These are phyloP conservation scores for Kickxella alabastrina DNA, from an alignment of 192 early-diverging fungal genomes.

Conservation along the genomic window DNA sequence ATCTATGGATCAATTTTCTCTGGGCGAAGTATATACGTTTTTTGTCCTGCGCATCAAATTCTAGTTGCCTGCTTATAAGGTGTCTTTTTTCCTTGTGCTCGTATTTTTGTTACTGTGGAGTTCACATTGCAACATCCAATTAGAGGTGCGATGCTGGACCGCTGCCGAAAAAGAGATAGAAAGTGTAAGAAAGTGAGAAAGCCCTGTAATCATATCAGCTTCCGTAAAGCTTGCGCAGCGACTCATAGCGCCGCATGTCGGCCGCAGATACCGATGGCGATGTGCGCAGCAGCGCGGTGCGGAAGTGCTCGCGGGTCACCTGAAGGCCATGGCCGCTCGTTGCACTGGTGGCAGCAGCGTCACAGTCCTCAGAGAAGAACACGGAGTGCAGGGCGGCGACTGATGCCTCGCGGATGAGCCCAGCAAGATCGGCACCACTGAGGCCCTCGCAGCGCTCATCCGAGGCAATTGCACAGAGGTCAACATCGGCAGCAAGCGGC, in stretches of 20 bases:
- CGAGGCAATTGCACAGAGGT: slow-evolving; percentile 55
- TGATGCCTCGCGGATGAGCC: slow-evolving; percentile 74
- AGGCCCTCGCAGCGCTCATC: slow-evolving; percentile 68
- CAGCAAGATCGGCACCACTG: slow-evolving; percentile 75
- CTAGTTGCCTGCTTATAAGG: too few species aligned
- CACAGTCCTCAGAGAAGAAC: slow-evolving; percentile 9
- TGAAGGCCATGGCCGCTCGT: slow-evolving; percentile 9
- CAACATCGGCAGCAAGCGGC: slow-evolving; percentile 63
- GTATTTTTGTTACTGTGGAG: too few species aligned
- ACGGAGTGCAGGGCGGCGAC: slow-evolving; percentile 70
- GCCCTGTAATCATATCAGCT: slow-evolving; percentile 6
- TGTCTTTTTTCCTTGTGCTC: too few species aligned
- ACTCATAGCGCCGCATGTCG: slow-evolving; percentile 49
- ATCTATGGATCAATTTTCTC: too few species aligned
- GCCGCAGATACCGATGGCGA: slow-evolving; percentile 72
- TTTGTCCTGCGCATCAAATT: too few species aligned
- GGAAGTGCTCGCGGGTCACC: slow-evolving; percentile 61
- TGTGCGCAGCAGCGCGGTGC: slow-evolving; percentile 74
- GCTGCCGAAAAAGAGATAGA: too few species aligned
- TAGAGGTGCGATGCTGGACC: too few species aligned
- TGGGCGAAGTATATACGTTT: too few species aligned
- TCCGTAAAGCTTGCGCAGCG: slow-evolving; percentile 41
- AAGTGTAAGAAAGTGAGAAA: too few species aligned
- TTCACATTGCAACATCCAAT: too few species aligned
- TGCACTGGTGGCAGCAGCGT: slow-evolving; percentile 11